Percentiles rank a stretch among this genome's conserved stretches.
phyloP scores from a whole-genome alignment of 805 yeast species.

The Candida quercuum region DNA sequence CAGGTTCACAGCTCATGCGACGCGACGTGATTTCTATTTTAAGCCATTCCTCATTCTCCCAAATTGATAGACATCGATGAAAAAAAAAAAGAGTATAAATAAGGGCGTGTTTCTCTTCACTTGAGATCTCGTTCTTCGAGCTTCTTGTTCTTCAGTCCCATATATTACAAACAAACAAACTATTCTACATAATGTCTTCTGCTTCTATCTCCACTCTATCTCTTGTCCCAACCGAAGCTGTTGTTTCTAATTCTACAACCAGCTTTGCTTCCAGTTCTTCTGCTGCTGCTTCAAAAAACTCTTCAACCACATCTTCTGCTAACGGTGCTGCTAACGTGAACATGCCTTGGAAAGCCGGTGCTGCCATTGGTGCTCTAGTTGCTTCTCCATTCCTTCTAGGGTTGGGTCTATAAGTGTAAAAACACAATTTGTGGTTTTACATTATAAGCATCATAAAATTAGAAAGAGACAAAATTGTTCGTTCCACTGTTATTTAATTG shows the following conservation, averaged over 20 bases:
- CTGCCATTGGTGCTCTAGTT: conserved; percentile 32
- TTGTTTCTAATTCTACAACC: conserved; percentile 15
- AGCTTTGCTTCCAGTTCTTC: conserved; percentile 11
- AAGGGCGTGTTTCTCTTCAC: too few species aligned
- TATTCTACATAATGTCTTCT: conserved; percentile 13
- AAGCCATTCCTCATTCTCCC: too few species aligned
- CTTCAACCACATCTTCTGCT: conserved; percentile 19
- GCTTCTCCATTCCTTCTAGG: conserved; percentile 33
- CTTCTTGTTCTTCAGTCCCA: background rate
- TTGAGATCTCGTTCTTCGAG: background rate
- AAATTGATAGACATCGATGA: too few species aligned
- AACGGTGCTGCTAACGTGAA: conserved; percentile 30
- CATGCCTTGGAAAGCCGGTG: conserved; percentile 36
- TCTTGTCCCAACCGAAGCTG: conserved; percentile 25
- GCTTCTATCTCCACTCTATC: conserved; percentile 16
- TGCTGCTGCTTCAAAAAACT: conserved; percentile 2
- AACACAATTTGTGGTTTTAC: background rate
- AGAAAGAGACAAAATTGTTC: too few species aligned
- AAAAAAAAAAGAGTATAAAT: too few species aligned
- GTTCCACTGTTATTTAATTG: background rate
- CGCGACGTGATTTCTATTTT: too few species aligned
- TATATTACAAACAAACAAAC: background rate
- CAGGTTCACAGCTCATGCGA: too few species aligned
- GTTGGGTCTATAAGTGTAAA: conserved; percentile 24
- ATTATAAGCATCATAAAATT: background rate